Conservation (phyloP, 768 basidiomycete genomes). For the Termitomyces sp. region DNA sequence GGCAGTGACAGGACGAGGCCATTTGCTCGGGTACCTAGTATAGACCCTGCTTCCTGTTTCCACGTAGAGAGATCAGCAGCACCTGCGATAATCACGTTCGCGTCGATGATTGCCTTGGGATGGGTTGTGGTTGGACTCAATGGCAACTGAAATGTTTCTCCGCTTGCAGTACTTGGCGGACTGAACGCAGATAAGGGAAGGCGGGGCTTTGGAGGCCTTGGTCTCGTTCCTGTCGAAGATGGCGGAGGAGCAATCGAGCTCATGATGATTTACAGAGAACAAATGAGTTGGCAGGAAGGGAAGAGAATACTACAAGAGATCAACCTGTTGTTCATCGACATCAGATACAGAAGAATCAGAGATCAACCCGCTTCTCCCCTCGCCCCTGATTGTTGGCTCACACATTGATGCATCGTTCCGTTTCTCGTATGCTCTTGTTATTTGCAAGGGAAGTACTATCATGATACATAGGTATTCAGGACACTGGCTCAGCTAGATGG, state of each 20-base stretch:
- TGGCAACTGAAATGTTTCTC: slow-evolving; percentile 62
- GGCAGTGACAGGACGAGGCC: slow-evolving; percentile 56
- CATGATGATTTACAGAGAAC: neutral
- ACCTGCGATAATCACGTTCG: slow-evolving; percentile 46
- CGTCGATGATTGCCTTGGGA: slow-evolving; percentile 62
- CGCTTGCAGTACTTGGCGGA: slow-evolving; percentile 61
- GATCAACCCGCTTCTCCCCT: neutral
- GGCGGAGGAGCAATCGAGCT: slow-evolving; percentile 18
- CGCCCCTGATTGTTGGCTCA: neutral
- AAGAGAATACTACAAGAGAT: neutral
- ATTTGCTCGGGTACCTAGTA: slow-evolving; percentile 36
- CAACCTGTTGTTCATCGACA: neutral
- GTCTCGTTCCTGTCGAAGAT: slow-evolving; percentile 35
- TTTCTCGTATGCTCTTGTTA: neutral
- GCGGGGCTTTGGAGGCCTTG: slow-evolving; percentile 58
- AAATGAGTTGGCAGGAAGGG: neutral
- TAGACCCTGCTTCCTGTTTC: slow-evolving; percentile 44
- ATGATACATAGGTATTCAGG: neutral
- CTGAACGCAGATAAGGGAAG: slow-evolving; percentile 75
- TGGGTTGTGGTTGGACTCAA: slow-evolving; percentile 63
- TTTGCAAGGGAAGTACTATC: neutral
- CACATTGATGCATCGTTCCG: neutral
- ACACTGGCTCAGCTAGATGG: too few relatives aligned
- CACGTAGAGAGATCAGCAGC: slow-evolving; percentile 41
- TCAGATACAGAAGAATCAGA: neutral